Evolutionary conservation across 2,329 filamentous ascomycete genomes (phyloP), one percentile per base, ranked within the genome.

Genomic region (Hansfordia pulvinata): DNA sequence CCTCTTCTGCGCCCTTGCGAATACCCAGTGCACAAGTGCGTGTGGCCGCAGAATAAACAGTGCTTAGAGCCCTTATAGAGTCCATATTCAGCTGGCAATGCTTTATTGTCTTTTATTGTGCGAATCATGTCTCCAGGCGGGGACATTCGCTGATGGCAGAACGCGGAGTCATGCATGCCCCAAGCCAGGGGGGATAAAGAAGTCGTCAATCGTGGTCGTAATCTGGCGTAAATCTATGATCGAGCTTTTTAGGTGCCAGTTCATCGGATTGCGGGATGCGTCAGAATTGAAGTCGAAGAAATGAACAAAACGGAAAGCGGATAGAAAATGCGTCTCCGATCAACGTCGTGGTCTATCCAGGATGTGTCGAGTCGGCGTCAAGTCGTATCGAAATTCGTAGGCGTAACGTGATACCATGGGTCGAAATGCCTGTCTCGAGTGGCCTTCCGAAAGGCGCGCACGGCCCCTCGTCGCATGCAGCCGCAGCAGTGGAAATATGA

Each of bases 191-290:
- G 21, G 21, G 28, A 30, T 37, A 31, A 35, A 31, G 35, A 30
- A 34, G 30, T 46, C 43, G 38, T 46, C 31, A 45, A 36, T 46
- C 43, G 37, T 47, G 30, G 39, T 43, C 43, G 35, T 47, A 39
- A 41, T 40, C 27, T 38, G 39, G 32, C 42, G 34, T 41, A 31
- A 41, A 35, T 45, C 42, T 45, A 45, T 44, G 41, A 30, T 30
- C 29, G n/a, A n/a, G n/a, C n/a, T n/a, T n/a, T 35, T 22, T 31
- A 32, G 39, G 33, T 38, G 29, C 38, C 36, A 28, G 26, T 30
- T 23, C 28, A 29, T 38, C 31, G 35, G 32, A 28, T 25, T 28
- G 32, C 30, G 35, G 35, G 32, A 31, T 30, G 31, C 33, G 34
- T 29, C 26, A 21, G 29, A 32, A 27, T 35, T 31, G 26, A 30